Conservation (phyloP, 179 eudicot genomes). For the Beta lomatogona region DNA sequence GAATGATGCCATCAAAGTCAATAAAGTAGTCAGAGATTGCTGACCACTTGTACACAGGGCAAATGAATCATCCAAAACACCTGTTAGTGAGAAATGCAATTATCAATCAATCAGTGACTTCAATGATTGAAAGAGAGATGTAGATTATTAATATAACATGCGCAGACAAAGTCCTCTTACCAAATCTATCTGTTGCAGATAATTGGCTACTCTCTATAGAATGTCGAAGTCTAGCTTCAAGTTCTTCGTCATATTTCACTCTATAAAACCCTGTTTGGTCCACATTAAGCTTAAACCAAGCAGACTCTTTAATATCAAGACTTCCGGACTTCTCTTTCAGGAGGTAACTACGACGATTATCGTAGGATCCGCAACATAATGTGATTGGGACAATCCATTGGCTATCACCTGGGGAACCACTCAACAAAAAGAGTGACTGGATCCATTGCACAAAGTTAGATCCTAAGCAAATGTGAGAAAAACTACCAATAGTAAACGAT, state of each 20-base stretch:
- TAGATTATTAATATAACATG: neutral
- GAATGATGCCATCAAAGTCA: slow-evolving; percentile 79
- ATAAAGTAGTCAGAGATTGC: slow-evolving; percentile 66
- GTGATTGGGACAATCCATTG: slow-evolving; percentile 96
- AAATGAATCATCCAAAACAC: slow-evolving; percentile 85
- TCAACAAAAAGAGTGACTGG: slow-evolving; percentile 79
- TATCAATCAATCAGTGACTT: neutral
- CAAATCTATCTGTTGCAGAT: slow-evolving; percentile 84
- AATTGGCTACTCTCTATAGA: slow-evolving; percentile 74
- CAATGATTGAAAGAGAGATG: neutral
- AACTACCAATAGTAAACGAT: neutral
- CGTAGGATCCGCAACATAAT: slow-evolving; percentile 76
- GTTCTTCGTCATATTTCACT: slow-evolving; percentile 86
- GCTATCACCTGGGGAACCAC: slow-evolving; percentile 77
- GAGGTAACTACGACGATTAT: slow-evolving; percentile 60
- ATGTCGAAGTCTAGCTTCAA: slow-evolving; percentile 65
- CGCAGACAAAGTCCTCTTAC: slow-evolving; percentile 34
- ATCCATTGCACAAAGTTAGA: slow-evolving; percentile 27
- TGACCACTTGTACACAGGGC: slow-evolving; percentile 85
- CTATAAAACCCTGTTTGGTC: slow-evolving; percentile 89
- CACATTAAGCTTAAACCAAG: slow-evolving; percentile 89
- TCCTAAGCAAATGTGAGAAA: neutral
- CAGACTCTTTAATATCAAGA: slow-evolving; percentile 49
- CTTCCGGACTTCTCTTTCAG: slow-evolving; percentile 61
- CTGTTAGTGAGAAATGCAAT: slow-evolving; percentile 43